A percentile compares a stretch with the other conserved stretches of the same genome.
Evolutionary conservation across 108 stramenopile species (phyloP).

Genomic region (Stephanodiscus triporus): DNA sequence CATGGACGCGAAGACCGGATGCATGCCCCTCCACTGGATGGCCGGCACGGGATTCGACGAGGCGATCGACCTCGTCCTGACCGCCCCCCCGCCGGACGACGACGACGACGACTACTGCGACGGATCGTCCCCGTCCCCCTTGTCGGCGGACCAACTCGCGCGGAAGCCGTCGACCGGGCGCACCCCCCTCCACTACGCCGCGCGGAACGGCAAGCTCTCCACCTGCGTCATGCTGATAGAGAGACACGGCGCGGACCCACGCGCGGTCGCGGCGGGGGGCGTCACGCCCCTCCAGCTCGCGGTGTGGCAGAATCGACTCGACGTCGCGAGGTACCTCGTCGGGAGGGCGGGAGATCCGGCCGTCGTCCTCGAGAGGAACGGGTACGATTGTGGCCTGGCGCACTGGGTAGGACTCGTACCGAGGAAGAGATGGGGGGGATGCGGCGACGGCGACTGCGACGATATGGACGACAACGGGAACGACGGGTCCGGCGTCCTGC

Average conservation of each 20-base stretch:
- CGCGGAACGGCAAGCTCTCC: constrained; percentile 72
- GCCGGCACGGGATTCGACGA: constrained; percentile 64
- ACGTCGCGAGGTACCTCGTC: constrained; percentile 63
- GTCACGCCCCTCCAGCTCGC: constrained; percentile 86
- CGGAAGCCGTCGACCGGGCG: constrained; percentile 52
- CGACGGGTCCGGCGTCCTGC: constrained; percentile 49
- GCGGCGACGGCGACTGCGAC: background rate
- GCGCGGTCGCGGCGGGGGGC: constrained; percentile 58
- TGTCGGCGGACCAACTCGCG: constrained; percentile 47
- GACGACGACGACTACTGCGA: background rate
- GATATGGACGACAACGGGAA: constrained; percentile 18
- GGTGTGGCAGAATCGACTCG: constrained; percentile 82
- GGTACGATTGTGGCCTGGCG: constrained; percentile 75
- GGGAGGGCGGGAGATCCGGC: constrained; percentile 39
- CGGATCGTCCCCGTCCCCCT: background rate
- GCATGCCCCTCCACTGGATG: constrained; percentile 79
- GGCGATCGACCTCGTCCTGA: constrained; percentile 32
- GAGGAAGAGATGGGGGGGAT: constrained; percentile 39
- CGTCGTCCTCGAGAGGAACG: constrained; percentile 58
- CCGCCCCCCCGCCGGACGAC: background rate
- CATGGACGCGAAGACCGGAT: constrained; percentile 54
- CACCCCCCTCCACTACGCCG: constrained; percentile 84
- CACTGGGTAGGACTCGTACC: constrained; percentile 85
- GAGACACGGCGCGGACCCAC: constrained; percentile 48
- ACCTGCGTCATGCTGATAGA: constrained; percentile 56